Evolutionary conservation across 2,329 filamentous ascomycete species (phyloP), one percentile per base, ranked within the genome.

Genomic region (Cylindrodendrum hubeiense): DNA sequence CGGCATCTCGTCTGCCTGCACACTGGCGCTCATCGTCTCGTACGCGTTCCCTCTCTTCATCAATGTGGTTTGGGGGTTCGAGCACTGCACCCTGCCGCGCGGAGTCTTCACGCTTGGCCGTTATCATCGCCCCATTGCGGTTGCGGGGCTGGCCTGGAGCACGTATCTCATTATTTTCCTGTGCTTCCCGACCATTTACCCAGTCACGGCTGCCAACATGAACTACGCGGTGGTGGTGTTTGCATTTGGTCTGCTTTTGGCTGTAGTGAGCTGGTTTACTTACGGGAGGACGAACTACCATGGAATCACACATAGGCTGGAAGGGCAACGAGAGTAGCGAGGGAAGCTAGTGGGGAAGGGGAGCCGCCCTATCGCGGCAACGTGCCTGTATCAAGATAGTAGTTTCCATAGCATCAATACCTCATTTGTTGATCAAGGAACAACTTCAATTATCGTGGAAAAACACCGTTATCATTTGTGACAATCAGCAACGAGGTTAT

Each of bases 201-300:
- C 61, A 1, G 56, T 60, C 13, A 64, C 55, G 3, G 17, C 50
- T 17, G 50, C 22, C 4, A 64, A 64, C 22, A 60, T 64, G 61
- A 64, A 64, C 30, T 64, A 60, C 34, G 56, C 61, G 15, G 55
- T 50, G 4, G 55, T 60, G 10, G 61, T 64, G 10, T 19, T 60
- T 12, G 49, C 17, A 37, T 44, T 46, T 26, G 58, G 58, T 9
- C 17, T 60, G 15, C 15, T 12, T 4, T 5, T 60, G 7, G 50
- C 58, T 6, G 37, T 46, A 3, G 22, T 60, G 13, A 54, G 39
- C 24, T 60, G 58, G 58, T 60, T 60, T 26, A 33, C 58, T 10
- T 60, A 60, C 19, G 58, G 58, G 7, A 34, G 26, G n/a, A 54
- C 41, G 7, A 15, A 43, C 13, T 60, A 54, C 24, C n/a, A 54